Conservation (phyloP, 352 stramenopile genomes). For the Phytopythium delawarense region DNA sequence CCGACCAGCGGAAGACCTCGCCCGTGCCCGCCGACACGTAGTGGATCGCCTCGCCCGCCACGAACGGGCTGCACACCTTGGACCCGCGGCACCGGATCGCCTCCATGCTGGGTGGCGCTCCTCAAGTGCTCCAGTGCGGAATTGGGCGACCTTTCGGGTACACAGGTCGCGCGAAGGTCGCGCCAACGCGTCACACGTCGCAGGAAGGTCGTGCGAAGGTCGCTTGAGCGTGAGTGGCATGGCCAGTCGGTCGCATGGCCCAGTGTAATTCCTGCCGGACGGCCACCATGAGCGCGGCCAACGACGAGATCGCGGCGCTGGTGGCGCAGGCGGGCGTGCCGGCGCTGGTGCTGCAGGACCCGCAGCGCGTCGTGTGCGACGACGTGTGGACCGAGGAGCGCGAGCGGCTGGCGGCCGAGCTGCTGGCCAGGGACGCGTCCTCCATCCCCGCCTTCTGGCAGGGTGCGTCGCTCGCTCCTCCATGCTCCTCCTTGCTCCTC, state of each 20-base stretch:
- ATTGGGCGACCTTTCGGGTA: conserved; percentile 10
- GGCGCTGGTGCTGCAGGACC: conserved; percentile 64
- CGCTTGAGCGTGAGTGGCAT: background rate
- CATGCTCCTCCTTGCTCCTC: background rate
- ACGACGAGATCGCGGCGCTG: conserved; percentile 71
- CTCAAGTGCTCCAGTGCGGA: background rate
- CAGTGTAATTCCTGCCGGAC: background rate
- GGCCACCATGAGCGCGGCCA: conserved; percentile 38
- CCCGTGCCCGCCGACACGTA: conserved; percentile 73
- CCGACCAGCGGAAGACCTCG: conserved; percentile 55
- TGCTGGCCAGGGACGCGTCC: conserved; percentile 71
- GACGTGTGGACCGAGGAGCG: conserved; percentile 84
- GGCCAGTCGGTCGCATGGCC: background rate
- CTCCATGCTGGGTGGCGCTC: conserved; percentile 1
- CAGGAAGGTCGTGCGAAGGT: conserved; percentile 15
- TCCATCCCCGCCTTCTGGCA: conserved; percentile 79
- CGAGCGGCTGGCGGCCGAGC: conserved; percentile 60
- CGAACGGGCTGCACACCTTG: conserved; percentile 78
- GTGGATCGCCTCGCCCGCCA: conserved; percentile 35
- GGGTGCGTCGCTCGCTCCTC: conserved; percentile 21
- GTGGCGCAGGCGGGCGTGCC: conserved; percentile 67
- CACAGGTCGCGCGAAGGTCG: conserved; percentile 22
- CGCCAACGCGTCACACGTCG: conserved; percentile 7
- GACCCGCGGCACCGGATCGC: conserved; percentile 53
- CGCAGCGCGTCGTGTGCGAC: conserved; percentile 61